Evolutionary conservation across 805 yeast species (phyloP).

Genomic region (Wickerhamiella domercqiae): DNA sequence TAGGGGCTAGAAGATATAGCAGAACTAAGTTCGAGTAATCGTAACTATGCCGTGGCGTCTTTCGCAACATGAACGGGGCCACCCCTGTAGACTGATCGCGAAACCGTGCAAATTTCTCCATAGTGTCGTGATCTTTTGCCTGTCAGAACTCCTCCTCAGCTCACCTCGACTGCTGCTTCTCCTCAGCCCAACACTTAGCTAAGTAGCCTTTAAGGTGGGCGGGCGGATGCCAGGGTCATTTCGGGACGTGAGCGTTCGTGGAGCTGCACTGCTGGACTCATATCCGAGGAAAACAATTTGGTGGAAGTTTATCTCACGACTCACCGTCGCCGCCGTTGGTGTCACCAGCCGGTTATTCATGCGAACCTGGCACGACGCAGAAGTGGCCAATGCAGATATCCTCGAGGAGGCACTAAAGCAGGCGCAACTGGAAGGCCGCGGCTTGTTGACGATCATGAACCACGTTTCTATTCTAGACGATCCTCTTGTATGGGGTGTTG

Average conservation of each 20-base stretch:
- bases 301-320: slow-evolving; percentile 58
- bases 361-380: slow-evolving; percentile 47
- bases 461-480: slow-evolving; percentile 66
- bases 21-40: slow-evolving; percentile 1
- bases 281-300: slow-evolving; percentile 42
- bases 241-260: slow-evolving; percentile 21
- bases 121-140: slow-evolving; percentile 15
- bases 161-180: neutral
- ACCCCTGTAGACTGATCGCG: slow-evolving; percentile 86
- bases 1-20: slow-evolving; percentile 56
- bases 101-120: slow-evolving; percentile 77
- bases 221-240: slow-evolving; percentile 4
- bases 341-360: slow-evolving; percentile 47
- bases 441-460: slow-evolving; percentile 75
- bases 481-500: slow-evolving; percentile 69
- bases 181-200: no score
- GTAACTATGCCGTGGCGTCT: slow-evolving; percentile 5
- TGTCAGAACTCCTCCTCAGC: neutral
- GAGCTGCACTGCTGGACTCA: slow-evolving; percentile 50
- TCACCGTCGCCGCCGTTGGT: slow-evolving; percentile 53
- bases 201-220: no score
- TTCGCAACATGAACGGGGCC: slow-evolving; percentile 60
- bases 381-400: slow-evolving; percentile 44
- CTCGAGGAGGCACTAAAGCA: slow-evolving; percentile 49
- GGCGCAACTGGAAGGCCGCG: slow-evolving; percentile 53